Conservation (phyloP, 148 eudicot genomes). For the Cornus florida region DNA sequence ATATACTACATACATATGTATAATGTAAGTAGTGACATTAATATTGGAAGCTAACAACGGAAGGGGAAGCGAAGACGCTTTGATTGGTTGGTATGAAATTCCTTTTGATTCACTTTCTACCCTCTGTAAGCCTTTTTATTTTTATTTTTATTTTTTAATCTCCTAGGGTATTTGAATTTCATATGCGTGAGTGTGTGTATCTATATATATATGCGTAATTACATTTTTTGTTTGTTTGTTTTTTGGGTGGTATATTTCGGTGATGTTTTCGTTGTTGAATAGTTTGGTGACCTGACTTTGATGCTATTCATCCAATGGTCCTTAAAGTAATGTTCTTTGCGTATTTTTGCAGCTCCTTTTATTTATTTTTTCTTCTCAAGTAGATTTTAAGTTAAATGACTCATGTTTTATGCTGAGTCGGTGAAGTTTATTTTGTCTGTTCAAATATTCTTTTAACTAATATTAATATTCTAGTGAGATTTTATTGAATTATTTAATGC, state of each 20-base stretch:
- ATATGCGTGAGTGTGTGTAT: too few relatives aligned
- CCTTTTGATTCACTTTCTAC: too few relatives aligned
- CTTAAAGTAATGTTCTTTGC: too few relatives aligned
- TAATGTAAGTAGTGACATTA: too few relatives aligned
- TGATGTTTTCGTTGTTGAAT: not conserved
- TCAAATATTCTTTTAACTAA: too few relatives aligned
- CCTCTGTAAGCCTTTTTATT: too few relatives aligned
- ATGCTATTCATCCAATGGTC: too few relatives aligned
- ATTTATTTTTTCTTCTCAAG: not conserved
- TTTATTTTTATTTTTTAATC: too few relatives aligned
- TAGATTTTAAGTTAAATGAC: too few relatives aligned
- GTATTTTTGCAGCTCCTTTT: too few relatives aligned
- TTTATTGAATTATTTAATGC: not conserved
- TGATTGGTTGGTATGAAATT: not conserved
- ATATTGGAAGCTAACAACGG: too few relatives aligned
- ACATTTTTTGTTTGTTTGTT: not conserved
- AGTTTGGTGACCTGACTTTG: not conserved
- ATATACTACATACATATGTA: too few relatives aligned
- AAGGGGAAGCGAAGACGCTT: slow-evolving; percentile 7
- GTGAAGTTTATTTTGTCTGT: not conserved
- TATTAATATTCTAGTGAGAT: not conserved
- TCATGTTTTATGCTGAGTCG: not conserved
- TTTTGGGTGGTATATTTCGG: not conserved
- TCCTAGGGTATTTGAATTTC: not conserved
- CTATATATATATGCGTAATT: not conserved